These are phyloP conservation scores for Flammula alnicola DNA, from an alignment of 1,284 basidiomycete species.

Conservation along the genomic window DNA sequence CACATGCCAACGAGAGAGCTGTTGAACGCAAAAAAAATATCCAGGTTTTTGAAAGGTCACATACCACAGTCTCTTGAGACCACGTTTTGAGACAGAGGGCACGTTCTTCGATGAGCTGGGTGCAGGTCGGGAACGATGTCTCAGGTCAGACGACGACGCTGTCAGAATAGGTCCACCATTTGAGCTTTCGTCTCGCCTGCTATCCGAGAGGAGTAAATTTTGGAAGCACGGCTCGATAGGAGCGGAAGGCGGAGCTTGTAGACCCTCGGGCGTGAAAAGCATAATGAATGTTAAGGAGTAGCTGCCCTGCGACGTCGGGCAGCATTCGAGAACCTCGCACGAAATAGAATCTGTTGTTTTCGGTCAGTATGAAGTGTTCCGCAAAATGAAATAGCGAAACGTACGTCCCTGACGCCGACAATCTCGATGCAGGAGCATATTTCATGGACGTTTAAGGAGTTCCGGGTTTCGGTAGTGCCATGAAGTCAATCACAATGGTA, in stretches of 20 bases:
- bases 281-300: not conserved
- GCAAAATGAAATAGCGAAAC: not conserved
- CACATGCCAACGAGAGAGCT: no score
- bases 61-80: no score
- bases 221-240: no score
- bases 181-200: not conserved
- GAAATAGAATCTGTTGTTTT: not conserved
- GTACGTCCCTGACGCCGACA: not conserved
- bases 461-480: no score
- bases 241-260: slow-evolving; percentile 2
- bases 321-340: not conserved
- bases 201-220: not conserved
- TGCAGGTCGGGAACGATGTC: not conserved
- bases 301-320: slow-evolving; percentile 1
- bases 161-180: not conserved
- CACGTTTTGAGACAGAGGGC: slow-evolving; percentile 11
- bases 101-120: slow-evolving; percentile 6
- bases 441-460: not conserved
- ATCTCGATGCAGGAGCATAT: not conserved
- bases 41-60: no score
- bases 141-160: not conserved
- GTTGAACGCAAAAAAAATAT: not conserved
- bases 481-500: no score
- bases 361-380: not conserved
- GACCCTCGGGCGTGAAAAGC: not conserved